Evolutionary conservation across 192 early-diverging fungal genomes (phyloP), one percentile per base, ranked within the genome.

Genomic region (Mortierella alpina): DNA sequence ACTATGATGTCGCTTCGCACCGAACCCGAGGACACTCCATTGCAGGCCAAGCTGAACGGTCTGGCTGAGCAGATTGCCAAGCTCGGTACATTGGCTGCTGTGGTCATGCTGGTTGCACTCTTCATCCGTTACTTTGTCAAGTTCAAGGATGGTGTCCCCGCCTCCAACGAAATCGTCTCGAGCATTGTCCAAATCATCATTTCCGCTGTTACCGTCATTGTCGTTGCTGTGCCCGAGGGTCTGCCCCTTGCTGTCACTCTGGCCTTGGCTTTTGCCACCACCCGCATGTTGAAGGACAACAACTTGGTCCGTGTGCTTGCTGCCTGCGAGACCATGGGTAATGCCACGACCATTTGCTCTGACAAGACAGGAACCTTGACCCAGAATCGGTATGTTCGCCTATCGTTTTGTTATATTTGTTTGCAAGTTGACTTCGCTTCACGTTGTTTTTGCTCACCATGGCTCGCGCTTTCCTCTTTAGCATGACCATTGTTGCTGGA

Each of bases 331-430:
- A 98, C 96, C 62, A 99, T 99, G 97, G 93, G 93, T 71, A 97
- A 96, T 69, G 98, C 98, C 39, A 99, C 97, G 22, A 98, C 98
- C 7, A 92, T 99, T 50, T 99, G 98, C 86, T 96, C 95, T 41
- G 98, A 99, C 87, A 99, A 99, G 84, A 99, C 98, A 2, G 98
- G 98, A 50, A 99, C 97, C 15, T 84, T 98, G 55, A 99, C 98
- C 9, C 93, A 96, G 68, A 99, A 99, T 89, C 77, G 77, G 77
- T 80, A 80, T n/a, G 75, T 54, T 45, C 14, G 7, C 52, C 18
- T 55, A 9, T 62, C 55, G 23, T 17, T 31, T 42, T 23, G 17
- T 63, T 68, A 49, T 52, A 49, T 31, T 47, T 31, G 8, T 62
- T 2, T 41, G 31, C 46, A 17, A 59, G 52, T 59, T 11, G 13